Evolutionary conservation across 2,329 filamentous ascomycete genomes (phyloP).

Genomic region (Xylaria arbuscula): DNA sequence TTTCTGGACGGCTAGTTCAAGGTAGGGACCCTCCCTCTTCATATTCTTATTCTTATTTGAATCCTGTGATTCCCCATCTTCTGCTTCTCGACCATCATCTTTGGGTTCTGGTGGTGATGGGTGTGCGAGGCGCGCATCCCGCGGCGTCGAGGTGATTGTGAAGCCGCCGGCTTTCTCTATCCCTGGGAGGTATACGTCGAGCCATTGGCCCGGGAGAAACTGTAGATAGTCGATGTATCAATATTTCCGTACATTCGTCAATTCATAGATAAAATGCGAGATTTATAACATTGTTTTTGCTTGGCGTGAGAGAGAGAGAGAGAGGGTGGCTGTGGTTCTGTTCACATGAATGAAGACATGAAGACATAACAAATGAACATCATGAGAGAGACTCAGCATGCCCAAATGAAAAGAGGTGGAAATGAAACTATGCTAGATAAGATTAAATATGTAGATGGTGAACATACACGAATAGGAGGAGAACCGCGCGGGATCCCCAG

Average conservation of each 20-base stretch:
- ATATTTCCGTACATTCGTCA: too few relatives aligned
- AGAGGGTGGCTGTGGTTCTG: not conserved
- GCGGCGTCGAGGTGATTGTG: slow-evolving; percentile 83
- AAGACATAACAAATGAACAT: not conserved
- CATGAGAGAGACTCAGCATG: too few relatives aligned
- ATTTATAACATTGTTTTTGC: too few relatives aligned
- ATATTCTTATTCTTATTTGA: not conserved
- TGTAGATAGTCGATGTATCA: slow-evolving; percentile 51
- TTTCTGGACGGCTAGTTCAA: slow-evolving; percentile 83
- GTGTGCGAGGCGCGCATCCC: slow-evolving; percentile 56
- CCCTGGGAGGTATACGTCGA: slow-evolving; percentile 81
- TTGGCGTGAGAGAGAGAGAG: too few relatives aligned
- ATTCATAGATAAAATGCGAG: too few relatives aligned
- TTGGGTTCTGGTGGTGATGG: slow-evolving; percentile 16
- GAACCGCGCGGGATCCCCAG: slow-evolving; percentile 66
- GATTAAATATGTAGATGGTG: not conserved
- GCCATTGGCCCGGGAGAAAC: slow-evolving; percentile 88
- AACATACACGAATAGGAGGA: slow-evolving; percentile 60
- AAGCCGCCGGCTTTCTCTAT: slow-evolving; percentile 82
- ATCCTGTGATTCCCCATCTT: not conserved
- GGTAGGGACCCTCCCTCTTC: slow-evolving; percentile 54
- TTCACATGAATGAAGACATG: not conserved
- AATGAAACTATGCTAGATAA: too few relatives aligned
- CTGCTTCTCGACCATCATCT: not conserved
- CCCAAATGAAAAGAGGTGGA: too few relatives aligned